Evolutionary conservation across 805 yeast genomes (phyloP), one percentile per base, ranked within the genome.

Genomic region (Candida tammaniensis): DNA sequence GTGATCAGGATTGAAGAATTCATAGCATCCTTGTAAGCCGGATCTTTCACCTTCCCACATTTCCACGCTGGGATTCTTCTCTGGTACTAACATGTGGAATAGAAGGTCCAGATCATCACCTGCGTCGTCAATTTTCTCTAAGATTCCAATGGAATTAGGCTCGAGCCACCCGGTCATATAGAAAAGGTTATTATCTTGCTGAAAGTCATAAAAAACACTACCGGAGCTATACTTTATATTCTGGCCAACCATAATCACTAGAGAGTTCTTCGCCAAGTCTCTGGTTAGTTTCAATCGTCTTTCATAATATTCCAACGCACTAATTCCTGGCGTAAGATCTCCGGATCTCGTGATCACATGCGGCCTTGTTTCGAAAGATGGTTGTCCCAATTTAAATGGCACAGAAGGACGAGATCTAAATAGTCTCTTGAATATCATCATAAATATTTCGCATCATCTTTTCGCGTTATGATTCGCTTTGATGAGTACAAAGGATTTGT

Each of bases 41-140:
- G 94, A 82, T 48, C 95, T 74, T 27, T 76, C 81, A 9, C 99
- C 99, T 48, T 91, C 97, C 99, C 99, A 93, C 43, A 82, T 77
- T 59, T 93, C 98, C 15, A 74, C 76, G 31, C 68, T 70, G 5
- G 78, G 73, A 52, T 89, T 84, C 53, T 83, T 82, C 11, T 87
- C 88, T 3, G 88, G 96, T 3, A 91, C 95, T 31, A 88, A 63
- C 82, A 93, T 74, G 47, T 86, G 91, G 44, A 85, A 75, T 7
- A 72, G 55, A 22, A 76, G 67, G 32, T 78, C 75, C 17, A 72
- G 75, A 8, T 55, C 63, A 8, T 46, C 46, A n/a, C 72, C 61
- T 38, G 70, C 60, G 35, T 68, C 67, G 22, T 64, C 60, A 26
- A 78, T 74, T 46, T 79, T 81, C 46, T 84, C 94, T 28, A 86